Base-by-base conservation (phyloP, 139 green algal species). In the Zygnema circumcarinatum region DNA sequence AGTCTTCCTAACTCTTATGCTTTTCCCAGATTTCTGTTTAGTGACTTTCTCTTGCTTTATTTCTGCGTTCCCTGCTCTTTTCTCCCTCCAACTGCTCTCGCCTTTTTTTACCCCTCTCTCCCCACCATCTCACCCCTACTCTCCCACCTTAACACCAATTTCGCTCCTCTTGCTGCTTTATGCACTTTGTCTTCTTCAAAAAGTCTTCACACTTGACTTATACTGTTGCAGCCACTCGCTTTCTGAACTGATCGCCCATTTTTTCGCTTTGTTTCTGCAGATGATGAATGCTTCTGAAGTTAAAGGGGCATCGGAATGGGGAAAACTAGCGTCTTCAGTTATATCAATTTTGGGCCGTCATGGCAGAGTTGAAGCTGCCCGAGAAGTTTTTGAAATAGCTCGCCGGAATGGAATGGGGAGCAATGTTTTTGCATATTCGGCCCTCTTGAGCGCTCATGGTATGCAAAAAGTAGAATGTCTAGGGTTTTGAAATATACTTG, bases 341-440 rank as follows among this genome's bases (percentile, higher is more conserved):
- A 89, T 89, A 1, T 36, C 75, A 16, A 62, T 74, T 39, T 68
- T 89, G 22, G 84, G 84, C 2, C 84, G 84, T 22, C 84, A 74
- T 25, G 84, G 84, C 16, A 76, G 42, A 35, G 84, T 89, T 53
- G 84, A 89, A 38, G 76, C 76, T 32, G 84, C 84, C 25, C 47
- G 53, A 38, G n/a, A 38, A 33, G 47, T 89, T 21, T 89, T 89
- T 38, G 76, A 89, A 21, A 47, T 20, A 32, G 76, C 76, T 7
- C 73, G 22, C 20, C 74, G 21, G 20, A 38, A 36, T 76, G 84
- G 84, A 0, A 38, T 84, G 78, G 35, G 41, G 16, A 31, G 31
- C 38, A 89, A 85, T 33, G 84, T 89, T 39, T 89, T 86, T 35
- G 76, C 84, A 33, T 89, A 74, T 36, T 87, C 84, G n/a, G 84